Percentiles rank a stretch among this genome's conserved stretches.
These are phyloP conservation scores for Beauveria varroae DNA, from an alignment of 2,329 filamentous ascomycete species.

Conservation along the genomic window DNA sequence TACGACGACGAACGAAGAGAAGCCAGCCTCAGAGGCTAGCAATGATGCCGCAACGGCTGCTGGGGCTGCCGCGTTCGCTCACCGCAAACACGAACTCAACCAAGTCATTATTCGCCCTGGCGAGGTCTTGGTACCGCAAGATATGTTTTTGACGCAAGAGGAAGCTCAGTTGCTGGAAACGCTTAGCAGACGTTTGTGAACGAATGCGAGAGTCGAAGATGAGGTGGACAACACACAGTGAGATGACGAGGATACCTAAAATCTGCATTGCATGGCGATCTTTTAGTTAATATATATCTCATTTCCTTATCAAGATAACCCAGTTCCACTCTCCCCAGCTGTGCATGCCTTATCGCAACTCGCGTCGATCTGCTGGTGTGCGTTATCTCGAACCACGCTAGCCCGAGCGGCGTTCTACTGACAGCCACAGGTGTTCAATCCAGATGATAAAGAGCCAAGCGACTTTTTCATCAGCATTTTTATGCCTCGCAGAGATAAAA, in stretches of 20 bases:
- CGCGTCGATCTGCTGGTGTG: background rate
- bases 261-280: background rate
- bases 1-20: background rate
- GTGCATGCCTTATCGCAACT: background rate
- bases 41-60: conserved; percentile 11
- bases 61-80: background rate
- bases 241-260: background rate
- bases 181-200: conserved; percentile 26
- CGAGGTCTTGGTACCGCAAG: conserved; percentile 25
- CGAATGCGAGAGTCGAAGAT: background rate
- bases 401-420: background rate
- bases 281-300: background rate
- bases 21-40: conserved; percentile 5
- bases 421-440: background rate
- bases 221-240: no score
- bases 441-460: no score
- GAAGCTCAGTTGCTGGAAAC: conserved; percentile 29
- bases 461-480: no score
- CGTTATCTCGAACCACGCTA: background rate
- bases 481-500: no score
- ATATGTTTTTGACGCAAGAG: conserved; percentile 30
- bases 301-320: conserved; percentile 1
- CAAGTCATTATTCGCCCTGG: conserved; percentile 30
- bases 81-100: conserved; percentile 11
- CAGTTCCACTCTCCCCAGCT: background rate